Evolutionary conservation across 176 grass and related monocot genomes (phyloP).

Genomic region (Oryza brachyantha): DNA sequence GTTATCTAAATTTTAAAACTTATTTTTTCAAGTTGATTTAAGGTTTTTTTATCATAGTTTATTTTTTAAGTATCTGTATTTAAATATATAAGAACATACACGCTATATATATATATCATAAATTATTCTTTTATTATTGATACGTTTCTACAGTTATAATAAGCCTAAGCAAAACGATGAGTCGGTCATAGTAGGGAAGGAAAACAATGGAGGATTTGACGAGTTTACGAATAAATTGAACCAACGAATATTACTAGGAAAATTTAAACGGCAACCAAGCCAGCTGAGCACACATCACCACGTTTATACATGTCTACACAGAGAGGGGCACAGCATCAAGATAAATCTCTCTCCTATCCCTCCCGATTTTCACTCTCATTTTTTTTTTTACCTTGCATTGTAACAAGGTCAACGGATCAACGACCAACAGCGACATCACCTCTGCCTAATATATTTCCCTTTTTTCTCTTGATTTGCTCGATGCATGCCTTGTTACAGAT

Average conservation of each 20-base stretch:
- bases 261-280: conserved; percentile 1
- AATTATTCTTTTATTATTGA: too few relatives aligned
- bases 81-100: too few relatives aligned
- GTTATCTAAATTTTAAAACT: too few relatives aligned
- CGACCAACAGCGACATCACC: not conserved
- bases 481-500: conserved; percentile 40
- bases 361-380: not conserved
- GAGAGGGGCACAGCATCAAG: not conserved
- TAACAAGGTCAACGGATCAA: not conserved
- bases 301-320: conserved; percentile 14
- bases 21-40: too few relatives aligned
- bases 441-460: conserved; percentile 27
- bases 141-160: too few relatives aligned
- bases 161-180: too few relatives aligned
- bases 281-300: not conserved
- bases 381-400: conserved; percentile 12
- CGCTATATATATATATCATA: too few relatives aligned
- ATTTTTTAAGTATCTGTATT: too few relatives aligned
- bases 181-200: not conserved
- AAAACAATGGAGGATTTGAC: not conserved
- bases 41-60: too few relatives aligned
- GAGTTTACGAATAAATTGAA: not conserved
- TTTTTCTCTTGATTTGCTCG: not conserved
- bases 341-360: not conserved
- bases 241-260: not conserved